These are phyloP conservation scores for Penicillium sp. DNA, from an alignment of 2,329 filamentous ascomycete species.

Conservation along the genomic window DNA sequence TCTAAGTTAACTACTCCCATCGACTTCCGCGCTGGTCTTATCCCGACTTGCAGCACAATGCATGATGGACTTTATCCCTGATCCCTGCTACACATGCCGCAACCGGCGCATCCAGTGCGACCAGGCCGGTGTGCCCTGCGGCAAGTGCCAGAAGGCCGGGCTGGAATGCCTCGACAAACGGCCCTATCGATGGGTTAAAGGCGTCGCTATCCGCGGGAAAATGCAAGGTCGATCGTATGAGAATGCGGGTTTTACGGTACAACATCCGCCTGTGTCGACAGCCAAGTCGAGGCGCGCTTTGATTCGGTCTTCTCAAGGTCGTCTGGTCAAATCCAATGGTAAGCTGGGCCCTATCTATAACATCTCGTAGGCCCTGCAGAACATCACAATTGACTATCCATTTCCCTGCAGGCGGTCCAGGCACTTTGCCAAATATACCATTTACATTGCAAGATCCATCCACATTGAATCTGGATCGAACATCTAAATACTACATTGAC, in stretches of 20 bases:
- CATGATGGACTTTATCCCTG: background rate
- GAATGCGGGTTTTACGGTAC: background rate
- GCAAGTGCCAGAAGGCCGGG: slow-evolving; percentile 32
- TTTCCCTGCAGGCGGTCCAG: background rate
- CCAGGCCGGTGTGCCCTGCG: slow-evolving; percentile 26
- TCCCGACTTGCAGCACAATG: slow-evolving; percentile 3
- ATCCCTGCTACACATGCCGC: slow-evolving; percentile 35
- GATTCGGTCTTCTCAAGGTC: background rate
- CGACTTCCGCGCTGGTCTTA: background rate
- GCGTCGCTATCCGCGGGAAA: slow-evolving; percentile 33
- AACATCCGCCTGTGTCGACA: too few species aligned
- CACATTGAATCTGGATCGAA: slow-evolving; percentile 4
- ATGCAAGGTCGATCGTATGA: slow-evolving; percentile 25
- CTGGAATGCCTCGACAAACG: slow-evolving; percentile 32
- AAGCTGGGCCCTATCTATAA: background rate
- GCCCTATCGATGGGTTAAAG: slow-evolving; percentile 34
- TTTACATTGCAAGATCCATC: slow-evolving; percentile 15
- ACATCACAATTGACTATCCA: background rate
- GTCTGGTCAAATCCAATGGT: background rate
- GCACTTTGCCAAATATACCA: slow-evolving; percentile 3
- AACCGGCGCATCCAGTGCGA: slow-evolving; percentile 35
- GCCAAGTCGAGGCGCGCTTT: background rate
- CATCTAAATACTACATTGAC: slow-evolving; percentile 30
- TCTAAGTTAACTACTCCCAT: too few species aligned
- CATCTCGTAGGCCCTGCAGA: too few species aligned